Evolutionary conservation across 148 eudicot species (phyloP), one percentile per base, ranked within the genome.

Genomic region (Vaccinium macrocarpon): DNA sequence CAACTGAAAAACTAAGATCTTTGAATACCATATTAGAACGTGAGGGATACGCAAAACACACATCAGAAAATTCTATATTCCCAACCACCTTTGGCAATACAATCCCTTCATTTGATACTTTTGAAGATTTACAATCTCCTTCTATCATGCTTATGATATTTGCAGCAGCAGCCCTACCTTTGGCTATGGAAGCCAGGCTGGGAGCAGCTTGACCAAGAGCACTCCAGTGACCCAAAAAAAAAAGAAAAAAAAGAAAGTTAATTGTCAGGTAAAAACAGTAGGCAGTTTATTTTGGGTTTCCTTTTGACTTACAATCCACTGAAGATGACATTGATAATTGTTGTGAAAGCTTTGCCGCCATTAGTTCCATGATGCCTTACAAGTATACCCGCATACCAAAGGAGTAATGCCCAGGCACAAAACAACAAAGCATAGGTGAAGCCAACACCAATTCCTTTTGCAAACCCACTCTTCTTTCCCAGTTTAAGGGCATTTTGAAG

Each of bases 131-230:
- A 62, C 42, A 76, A 56, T 93, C 87, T 21, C 89, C 85, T 76
- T 85, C 74, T 72, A 91, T 90, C 92, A 94, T 88, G 86, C 85
- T 85, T 19, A 88, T 62, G 70, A 94, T 91, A 62, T 87, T 92
- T 48, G 88, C 78, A 38, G 89, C 92, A 68, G 95, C 97, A 32
- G 89, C 93, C 14, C 84, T 86, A 5, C 92, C 97, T 89, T 91
- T 92, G 49, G 91, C 90, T 79, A 94, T 89, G 82, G 94, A 88
- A 79, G 95, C 94, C 46, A 94, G 90, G 72, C 85, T 91, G 72
- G 97, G 95, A 57, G 92, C 91, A 78, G 95, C 95, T 86, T 92
- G 97, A 80, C 97, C 97, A 29, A 94, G 93, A 62, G 95, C 97
- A 88, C 97, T 93, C 46, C 84, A 89, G 38, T 79, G 50, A 23